These are phyloP conservation scores for Xylaria sp. DNA, from an alignment of 2,329 filamentous ascomycete species.

Conservation along the genomic window DNA sequence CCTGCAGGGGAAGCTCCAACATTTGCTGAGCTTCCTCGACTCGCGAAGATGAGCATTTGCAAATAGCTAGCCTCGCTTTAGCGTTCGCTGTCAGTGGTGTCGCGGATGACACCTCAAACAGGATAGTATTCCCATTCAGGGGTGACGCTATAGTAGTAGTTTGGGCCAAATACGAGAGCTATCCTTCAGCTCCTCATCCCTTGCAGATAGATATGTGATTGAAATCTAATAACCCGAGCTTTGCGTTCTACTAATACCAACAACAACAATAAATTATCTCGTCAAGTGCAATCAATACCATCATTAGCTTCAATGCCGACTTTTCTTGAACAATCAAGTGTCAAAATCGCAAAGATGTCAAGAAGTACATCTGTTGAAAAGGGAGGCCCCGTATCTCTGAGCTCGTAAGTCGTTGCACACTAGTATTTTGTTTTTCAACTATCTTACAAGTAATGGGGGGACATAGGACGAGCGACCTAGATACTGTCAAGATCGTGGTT, in stretches of 20 bases:
- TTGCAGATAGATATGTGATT: neutral
- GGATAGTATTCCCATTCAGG: constrained; percentile 24
- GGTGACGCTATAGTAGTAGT: constrained; percentile 4
- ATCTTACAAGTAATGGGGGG: constrained; percentile 16
- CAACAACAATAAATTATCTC: neutral
- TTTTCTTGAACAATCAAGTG: constrained; percentile 17
- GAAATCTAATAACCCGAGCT: neutral
- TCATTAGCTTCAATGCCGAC: constrained; percentile 8
- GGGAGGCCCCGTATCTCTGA: constrained; percentile 35
- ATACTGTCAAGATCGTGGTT: constrained; percentile 49
- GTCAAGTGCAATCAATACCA: constrained; percentile 3
- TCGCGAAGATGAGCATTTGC: constrained; percentile 14
- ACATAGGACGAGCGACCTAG: constrained; percentile 40
- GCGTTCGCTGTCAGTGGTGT: neutral
- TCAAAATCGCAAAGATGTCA: constrained; percentile 35
- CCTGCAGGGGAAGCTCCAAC: constrained; percentile 32
- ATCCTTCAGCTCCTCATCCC: neutral
- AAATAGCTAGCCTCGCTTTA: constrained; percentile 16
- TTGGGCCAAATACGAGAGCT: constrained; percentile 14
- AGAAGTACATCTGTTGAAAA: constrained; percentile 38
- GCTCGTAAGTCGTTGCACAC: constrained; percentile 40
- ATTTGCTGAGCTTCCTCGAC: constrained; percentile 25
- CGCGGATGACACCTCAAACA: constrained; percentile 26
- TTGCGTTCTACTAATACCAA: neutral
- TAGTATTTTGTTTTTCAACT: neutral